A percentile compares a stretch with the other conserved stretches of the same genome.
These are phyloP conservation scores for Arthrobotrys sinensis DNA, from an alignment of 2,329 filamentous ascomycete species.

Conservation along the genomic window DNA sequence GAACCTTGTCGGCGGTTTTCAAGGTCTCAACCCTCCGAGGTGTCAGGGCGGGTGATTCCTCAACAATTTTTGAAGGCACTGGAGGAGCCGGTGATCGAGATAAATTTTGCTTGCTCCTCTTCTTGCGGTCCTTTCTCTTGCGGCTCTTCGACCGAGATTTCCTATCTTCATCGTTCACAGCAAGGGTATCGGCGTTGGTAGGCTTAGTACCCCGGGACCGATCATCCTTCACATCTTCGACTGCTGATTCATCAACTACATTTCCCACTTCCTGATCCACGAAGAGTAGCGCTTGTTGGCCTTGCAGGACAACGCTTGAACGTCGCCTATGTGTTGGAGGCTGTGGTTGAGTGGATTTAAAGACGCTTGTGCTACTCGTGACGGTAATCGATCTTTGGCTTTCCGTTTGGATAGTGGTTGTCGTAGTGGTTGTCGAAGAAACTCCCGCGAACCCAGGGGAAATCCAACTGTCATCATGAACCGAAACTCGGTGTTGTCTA, in stretches of 20 bases:
- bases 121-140: constrained; percentile 55
- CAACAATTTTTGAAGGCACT: constrained; percentile 36
- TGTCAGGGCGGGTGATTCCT: constrained; percentile 44
- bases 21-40: constrained; percentile 49
- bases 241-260: constrained; percentile 12
- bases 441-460: constrained; percentile 53
- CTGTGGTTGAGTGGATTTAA: constrained; percentile 28
- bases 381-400: constrained; percentile 29
- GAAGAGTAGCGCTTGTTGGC: constrained; percentile 49
- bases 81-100: constrained; percentile 47
- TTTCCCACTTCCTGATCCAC: constrained; percentile 38
- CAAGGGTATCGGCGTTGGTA: constrained; percentile 27
- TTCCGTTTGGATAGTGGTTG: constrained; percentile 28
- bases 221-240: constrained; percentile 36
- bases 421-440: constrained; percentile 43
- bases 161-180: constrained; percentile 41
- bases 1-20: constrained; percentile 44
- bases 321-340: constrained; percentile 34
- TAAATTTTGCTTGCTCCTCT: constrained; percentile 45
- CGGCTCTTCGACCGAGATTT: constrained; percentile 58
- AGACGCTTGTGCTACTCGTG: constrained; percentile 45
- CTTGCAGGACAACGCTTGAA: constrained; percentile 55
- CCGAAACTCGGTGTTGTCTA: constrained; percentile 29
- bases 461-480: constrained; percentile 52
- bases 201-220: constrained; percentile 36